These are phyloP conservation scores for Chlamydomonas asymmetrica DNA, from an alignment of 139 green algal species.

Conservation along the genomic window DNA sequence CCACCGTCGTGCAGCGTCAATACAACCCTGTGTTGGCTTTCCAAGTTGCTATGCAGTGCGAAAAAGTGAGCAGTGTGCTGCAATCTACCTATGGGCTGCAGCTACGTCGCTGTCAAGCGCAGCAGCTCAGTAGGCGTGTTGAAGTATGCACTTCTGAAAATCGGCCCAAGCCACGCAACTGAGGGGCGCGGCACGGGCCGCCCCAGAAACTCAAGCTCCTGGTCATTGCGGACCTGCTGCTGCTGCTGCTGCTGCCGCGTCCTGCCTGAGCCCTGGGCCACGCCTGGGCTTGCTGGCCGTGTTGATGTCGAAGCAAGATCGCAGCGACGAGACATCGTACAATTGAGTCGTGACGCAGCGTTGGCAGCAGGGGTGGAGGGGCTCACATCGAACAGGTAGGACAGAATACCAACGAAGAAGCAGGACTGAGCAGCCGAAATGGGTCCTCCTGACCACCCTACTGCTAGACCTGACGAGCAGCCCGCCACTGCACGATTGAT, in stretches of 20 bases:
- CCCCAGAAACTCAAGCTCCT: background rate
- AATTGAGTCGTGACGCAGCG: background rate
- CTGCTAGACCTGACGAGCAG: constrained; percentile 49
- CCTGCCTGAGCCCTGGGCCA: background rate
- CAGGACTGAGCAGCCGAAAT: constrained; percentile 12
- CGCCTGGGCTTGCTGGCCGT: background rate
- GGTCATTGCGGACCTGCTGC: background rate
- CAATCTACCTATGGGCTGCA: too few relatives aligned
- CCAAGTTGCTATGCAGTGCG: too few relatives aligned
- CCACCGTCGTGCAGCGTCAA: too few relatives aligned
- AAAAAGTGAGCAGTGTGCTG: too few relatives aligned
- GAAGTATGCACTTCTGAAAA: constrained; percentile 11
- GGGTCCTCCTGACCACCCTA: background rate
- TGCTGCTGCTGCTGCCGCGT: background rate
- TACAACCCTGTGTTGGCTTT: too few relatives aligned
- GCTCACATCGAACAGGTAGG: constrained; percentile 17
- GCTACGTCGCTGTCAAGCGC: background rate
- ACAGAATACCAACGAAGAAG: background rate
- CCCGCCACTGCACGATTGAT: constrained; percentile 62
- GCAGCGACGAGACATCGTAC: background rate
- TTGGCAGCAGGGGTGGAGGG: constrained; percentile 1
- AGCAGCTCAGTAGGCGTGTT: background rate
- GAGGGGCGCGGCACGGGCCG: background rate
- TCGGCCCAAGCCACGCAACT: constrained; percentile 15
- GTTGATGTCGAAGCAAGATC: constrained; percentile 9